Base-by-base conservation (phyloP, 1,284 basidiomycete species). In the Tylopilus orsonianus region DNA sequence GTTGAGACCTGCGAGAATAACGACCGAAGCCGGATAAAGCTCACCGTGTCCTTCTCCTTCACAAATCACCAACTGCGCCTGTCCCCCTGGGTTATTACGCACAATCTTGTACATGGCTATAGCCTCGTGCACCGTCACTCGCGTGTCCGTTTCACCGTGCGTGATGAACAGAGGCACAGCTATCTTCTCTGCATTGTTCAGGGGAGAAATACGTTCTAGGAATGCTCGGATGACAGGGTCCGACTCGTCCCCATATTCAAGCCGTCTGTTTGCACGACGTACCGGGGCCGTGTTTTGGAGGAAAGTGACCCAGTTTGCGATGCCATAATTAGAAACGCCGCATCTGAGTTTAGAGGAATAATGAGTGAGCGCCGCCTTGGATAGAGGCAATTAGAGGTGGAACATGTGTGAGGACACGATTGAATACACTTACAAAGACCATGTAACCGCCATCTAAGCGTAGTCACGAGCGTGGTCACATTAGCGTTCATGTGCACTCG, bases 21-120 rank as follows among this genome's bases (percentile, higher is more conserved):
- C n/a, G 33, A 42, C 3, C 26, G 27, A 38, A 16, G n/a, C 14
- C 24, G 14, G 7, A 16, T 4, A 30, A 41, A 2, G 41, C 66
- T 41, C 39, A 73, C 71, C 70, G 34, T 71, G 69, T n/a, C 71
- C 70, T 47, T 73, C 71, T 37, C 64, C 60, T 48, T 71, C 69
- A 41, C 70, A 71, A 32, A 72, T 59, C 30, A 66, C 60, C 41
- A 71, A 38, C 38, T 71, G 70, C 9, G 61, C 55, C 24, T 54
- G 53, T 35, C 50, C 60, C 4, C 50, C 56, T 6, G 57, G 52
- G 10, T 35, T 54, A 5, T 43, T 44, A 8, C 41, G 44, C 24
- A 66, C 53, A 13, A 58, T 55, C 46, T 52, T 55, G 37, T 48
- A 64, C 66, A 67, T 66, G 30, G 49, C 39, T 13, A 64, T 47